Conservation (phyloP, 208 protist genomes). For the Blastocrithidia nonstop region DNA sequence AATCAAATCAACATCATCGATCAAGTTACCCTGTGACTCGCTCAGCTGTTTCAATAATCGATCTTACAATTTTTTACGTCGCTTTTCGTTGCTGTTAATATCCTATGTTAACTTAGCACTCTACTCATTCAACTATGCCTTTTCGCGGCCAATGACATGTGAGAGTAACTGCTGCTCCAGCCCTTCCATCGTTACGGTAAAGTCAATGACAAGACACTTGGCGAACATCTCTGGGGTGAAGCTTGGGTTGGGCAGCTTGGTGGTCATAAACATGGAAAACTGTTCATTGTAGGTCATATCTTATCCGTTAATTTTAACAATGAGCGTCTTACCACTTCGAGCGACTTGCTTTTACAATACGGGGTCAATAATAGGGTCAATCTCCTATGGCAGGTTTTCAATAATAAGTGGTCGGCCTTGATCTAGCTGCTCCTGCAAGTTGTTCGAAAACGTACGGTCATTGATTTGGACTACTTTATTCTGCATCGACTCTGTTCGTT, state of each 20-base stretch:
- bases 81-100: slow-evolving; percentile 93
- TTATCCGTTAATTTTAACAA: slow-evolving; percentile 88
- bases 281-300: slow-evolving; percentile 88
- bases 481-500: slow-evolving; percentile 60
- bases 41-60: slow-evolving; percentile 91
- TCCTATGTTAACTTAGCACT: slow-evolving; percentile 92
- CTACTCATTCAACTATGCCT: slow-evolving; percentile 95
- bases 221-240: slow-evolving; percentile 97
- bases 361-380: slow-evolving; percentile 96
- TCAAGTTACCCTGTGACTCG: slow-evolving; percentile 86
- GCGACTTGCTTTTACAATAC: slow-evolving; percentile 94
- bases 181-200: slow-evolving; percentile 98
- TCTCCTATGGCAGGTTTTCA: slow-evolving; percentile 95
- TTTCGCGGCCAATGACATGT: slow-evolving; percentile 93
- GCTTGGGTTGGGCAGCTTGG: slow-evolving; percentile 96
- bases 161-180: slow-evolving; percentile 95
- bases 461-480: slow-evolving; percentile 87
- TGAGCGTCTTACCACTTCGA: slow-evolving; percentile 60
- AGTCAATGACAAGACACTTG: slow-evolving; percentile 97
- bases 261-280: slow-evolving; percentile 95
- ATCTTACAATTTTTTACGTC: slow-evolving; percentile 88
- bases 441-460: slow-evolving; percentile 87
- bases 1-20: slow-evolving; percentile 92
- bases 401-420: slow-evolving; percentile 85
- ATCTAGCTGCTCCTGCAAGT: slow-evolving; percentile 91